Conservation (phyloP, 2,329 filamentous ascomycete species). For the Colletotrichum gloeosporioides region DNA sequence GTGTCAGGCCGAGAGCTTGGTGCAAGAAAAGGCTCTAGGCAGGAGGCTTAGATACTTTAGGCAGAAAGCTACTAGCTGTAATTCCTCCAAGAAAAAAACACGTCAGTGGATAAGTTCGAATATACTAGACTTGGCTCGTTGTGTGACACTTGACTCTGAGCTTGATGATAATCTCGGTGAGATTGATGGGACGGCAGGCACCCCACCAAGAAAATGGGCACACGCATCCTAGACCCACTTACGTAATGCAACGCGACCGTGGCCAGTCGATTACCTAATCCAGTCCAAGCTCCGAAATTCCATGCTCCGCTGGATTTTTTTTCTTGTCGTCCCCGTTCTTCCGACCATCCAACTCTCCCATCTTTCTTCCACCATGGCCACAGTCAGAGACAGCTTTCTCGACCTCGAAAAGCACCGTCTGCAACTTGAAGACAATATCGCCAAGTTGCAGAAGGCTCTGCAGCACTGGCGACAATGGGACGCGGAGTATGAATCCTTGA, state of each 20-base stretch:
- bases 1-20: not conserved
- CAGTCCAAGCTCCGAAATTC: not conserved
- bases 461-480: conserved; percentile 92
- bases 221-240: not conserved
- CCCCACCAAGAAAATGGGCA: not conserved
- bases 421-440: conserved; percentile 77
- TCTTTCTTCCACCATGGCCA: conserved; percentile 38
- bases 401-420: conserved; percentile 78
- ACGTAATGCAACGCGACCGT: not conserved
- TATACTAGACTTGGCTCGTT: not conserved
- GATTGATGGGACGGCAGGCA: not conserved
- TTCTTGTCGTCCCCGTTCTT: not conserved
- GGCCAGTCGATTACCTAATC: conserved; percentile 1
- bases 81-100: not conserved
- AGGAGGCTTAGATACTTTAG: not conserved
- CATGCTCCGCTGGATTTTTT: conserved; percentile 10
- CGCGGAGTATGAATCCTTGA: conserved; percentile 87
- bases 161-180: not conserved
- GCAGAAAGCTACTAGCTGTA: not conserved
- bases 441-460: conserved; percentile 76
- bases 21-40: not conserved
- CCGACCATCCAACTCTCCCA: not conserved
- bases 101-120: not conserved
- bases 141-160: not conserved
- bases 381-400: conserved; percentile 57